Evolutionary conservation across 1,284 basidiomycete genomes (phyloP), one percentile per base, ranked within the genome.

Genomic region (Cutaneotrichosporon dermatis): DNA sequence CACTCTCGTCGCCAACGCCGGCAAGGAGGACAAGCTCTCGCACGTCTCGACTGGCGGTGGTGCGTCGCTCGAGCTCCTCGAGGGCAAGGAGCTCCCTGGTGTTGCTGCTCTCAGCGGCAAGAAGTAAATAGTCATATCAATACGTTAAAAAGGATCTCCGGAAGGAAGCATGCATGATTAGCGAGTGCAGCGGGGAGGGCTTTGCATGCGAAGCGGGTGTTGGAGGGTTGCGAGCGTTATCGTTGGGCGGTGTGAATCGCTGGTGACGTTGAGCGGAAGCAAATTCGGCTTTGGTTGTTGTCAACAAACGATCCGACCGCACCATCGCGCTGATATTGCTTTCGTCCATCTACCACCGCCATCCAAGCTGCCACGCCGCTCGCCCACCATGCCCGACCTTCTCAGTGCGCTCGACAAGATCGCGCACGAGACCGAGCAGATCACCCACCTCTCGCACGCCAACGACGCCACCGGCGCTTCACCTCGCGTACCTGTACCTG

Each of bases 21-120:
- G 81, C 11, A 85, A 85, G 35, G 96, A 99, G 79, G 86, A 89
- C 69, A 87, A 91, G 76, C 83, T 99, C 67, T 93, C 89, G 79
- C 95, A 99, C 80, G 92, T 97, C 72, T 92, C 89, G 72, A 99
- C 95, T 46, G 95, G 96, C 66, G 96, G 96, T 66, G 95, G 95
- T 69, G 95, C 95, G 49, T 90, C 88, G 75, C 84, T 99, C 64
- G 94, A 98, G 79, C 84, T 98, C 54, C 84, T 98, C 65, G 94
- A 98, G 82, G 95, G 95, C 80, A 97, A 97, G 89, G 85, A 81
- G 41, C 83, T 93, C 41, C 90, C 90, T 60, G 90, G 90, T 78
- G 89, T 93, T 65, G 87, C 87, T 15, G 90, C 87, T 69, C 81
- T 93, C 67, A 89, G 87, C 66, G 85, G 85, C 79, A 87, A 85